Conservation (phyloP, 1,284 basidiomycete genomes). For the Phellinidium pouzarii region DNA sequence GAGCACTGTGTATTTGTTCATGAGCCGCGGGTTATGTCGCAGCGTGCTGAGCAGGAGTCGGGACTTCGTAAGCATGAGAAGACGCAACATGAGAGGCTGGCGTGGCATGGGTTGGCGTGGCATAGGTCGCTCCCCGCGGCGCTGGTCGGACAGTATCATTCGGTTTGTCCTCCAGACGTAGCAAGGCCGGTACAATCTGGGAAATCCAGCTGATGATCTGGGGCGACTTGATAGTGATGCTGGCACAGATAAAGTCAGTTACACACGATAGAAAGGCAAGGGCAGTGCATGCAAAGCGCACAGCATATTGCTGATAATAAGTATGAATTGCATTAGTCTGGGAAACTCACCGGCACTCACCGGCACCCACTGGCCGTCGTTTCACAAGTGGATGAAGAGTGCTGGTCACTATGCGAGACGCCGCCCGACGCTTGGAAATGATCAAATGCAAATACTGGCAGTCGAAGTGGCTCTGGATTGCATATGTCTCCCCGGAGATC, state of each 20-base stretch:
- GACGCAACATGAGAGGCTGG: no score
- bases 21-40: no score
- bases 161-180: neutral
- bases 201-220: conserved; percentile 11
- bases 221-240: conserved; percentile 4
- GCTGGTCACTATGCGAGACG: neutral
- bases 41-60: no score
- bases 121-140: neutral
- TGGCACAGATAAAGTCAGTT: neutral
- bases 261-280: neutral
- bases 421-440: neutral
- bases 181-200: conserved; percentile 6
- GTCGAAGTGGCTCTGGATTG: conserved; percentile 6
- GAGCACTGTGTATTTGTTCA: no score
- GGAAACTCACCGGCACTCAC: neutral
- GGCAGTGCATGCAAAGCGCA: neutral
- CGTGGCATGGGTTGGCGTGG: neutral
- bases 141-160: neutral
- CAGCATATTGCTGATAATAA: no score
- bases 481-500: conserved; percentile 4
- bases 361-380: conserved; percentile 4
- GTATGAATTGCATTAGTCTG: no score
- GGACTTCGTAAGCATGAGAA: no score
- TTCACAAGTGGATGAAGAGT: conserved; percentile 1
- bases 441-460: neutral